Conservation (phyloP, 495 filamentous ascomycete species). For the Tuber calosporum region DNA sequence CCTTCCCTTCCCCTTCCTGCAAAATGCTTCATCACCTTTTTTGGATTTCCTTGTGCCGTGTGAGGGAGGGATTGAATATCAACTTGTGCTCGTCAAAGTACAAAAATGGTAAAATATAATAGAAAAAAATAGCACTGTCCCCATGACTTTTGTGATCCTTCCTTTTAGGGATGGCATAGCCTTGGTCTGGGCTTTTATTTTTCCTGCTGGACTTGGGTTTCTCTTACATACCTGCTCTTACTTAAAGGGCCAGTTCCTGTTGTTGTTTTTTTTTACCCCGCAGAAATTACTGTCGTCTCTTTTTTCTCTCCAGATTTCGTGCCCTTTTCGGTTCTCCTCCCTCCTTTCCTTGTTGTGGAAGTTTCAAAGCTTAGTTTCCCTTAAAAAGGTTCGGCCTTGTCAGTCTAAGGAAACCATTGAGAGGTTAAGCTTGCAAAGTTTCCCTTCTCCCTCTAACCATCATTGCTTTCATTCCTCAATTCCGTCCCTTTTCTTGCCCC, state of each 20-base stretch:
- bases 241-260: constrained; percentile 8
- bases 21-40: constrained; percentile 9
- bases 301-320: neutral
- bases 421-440: constrained; percentile 1
- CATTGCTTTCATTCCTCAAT: neutral
- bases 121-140: constrained; percentile 9
- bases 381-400: neutral
- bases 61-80: neutral
- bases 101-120: constrained; percentile 2
- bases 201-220: neutral
- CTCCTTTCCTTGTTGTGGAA: neutral
- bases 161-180: constrained; percentile 11
- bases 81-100: neutral
- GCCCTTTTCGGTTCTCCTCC: neutral
- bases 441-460: neutral
- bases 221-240: constrained; percentile 5
- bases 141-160: constrained; percentile 7
- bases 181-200: constrained; percentile 13
- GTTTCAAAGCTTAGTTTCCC: neutral
- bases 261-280: constrained; percentile 3
- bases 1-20: neutral
- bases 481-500: neutral
- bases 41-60: constrained; percentile 7
- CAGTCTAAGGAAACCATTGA: neutral
- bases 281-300: neutral